Evolutionary conservation across 768 basidiomycete species (phyloP), one percentile per base, ranked within the genome.

Genomic region (Xanthoconium stramineum): DNA sequence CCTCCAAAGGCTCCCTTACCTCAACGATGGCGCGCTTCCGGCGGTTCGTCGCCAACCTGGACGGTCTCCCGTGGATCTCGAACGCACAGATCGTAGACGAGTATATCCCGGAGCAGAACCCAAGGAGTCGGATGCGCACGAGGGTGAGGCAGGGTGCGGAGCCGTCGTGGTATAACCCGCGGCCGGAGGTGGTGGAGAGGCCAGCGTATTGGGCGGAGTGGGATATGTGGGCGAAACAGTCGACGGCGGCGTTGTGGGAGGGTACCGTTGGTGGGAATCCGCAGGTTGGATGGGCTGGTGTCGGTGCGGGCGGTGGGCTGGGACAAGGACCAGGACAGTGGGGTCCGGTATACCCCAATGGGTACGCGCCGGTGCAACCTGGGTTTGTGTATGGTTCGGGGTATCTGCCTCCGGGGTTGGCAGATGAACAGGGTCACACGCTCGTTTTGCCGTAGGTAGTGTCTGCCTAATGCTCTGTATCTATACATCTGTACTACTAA

Each of bases 1-100:
- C 57, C 1, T 51, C 59, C 17, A 37, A 35, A n/a, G 42, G 54
- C 15, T 53, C 59, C 2, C 51, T 47, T 28, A 32, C 53, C 28
- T 69, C 69, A 11, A n/a, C 76, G 68, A 19, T 77, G 24, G 55
- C 68, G 6, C 76, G 76, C 5, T 8, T 79, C 19, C 65, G 69
- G 7, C 65, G 70, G 14, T 73, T 80, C 48, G 47, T 76, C 10
- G 50, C 63, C 4, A 62, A 61, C 6, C n/a, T 81, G 14, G 71
- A 77, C 30, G 57, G 60, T 0, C 69, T 82, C 1, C 80, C 80
- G 4, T 81, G 80, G 80, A 61, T 79, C 1, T 68, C 74, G 0
- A 61, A 66, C 0, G 67, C 71, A 4, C 75, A 78, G 37, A 74
- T 78, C 46, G 78, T 78, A 4, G 69, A 70, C 20, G 75, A 76